Percentiles rank a stretch among this genome's conserved stretches.
These are phyloP conservation scores for Nephelium lappaceum DNA, from an alignment of 345 rosid genomes.

Conservation along the genomic window DNA sequence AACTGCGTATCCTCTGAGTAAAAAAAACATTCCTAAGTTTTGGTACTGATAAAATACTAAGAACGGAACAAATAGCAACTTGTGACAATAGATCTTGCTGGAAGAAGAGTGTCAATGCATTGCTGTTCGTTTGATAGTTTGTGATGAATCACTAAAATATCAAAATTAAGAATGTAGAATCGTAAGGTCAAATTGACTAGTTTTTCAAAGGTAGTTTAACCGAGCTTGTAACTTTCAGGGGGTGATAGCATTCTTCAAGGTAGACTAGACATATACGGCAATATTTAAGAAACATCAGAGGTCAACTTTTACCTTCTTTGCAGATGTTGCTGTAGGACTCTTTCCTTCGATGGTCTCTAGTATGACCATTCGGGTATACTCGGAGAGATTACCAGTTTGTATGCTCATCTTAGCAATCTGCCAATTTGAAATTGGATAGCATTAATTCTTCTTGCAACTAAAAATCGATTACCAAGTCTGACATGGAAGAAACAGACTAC, in stretches of 20 bases:
- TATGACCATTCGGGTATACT: slow-evolving; percentile 70
- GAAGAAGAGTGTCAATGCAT: slow-evolving; percentile 2
- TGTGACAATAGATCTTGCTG: neutral
- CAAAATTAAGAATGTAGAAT: neutral
- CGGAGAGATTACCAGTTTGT: slow-evolving; percentile 58
- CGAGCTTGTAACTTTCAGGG: neutral
- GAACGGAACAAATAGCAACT: neutral
- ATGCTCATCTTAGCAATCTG: slow-evolving; percentile 75
- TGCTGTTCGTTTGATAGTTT: neutral
- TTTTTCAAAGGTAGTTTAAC: neutral
- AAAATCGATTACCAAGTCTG: neutral
- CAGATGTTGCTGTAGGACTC: slow-evolving; percentile 37
- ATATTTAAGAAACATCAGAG: neutral
- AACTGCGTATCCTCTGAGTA: neutral
- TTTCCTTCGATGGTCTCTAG: slow-evolving; percentile 47
- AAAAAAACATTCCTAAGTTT: too few relatives aligned
- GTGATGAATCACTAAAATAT: neutral
- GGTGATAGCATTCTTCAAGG: neutral
- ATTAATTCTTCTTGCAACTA: neutral
- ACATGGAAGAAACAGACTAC: neutral
- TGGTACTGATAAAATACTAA: neutral
- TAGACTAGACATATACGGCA: neutral
- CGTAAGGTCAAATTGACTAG: neutral
- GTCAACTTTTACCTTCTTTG: slow-evolving; percentile 40
- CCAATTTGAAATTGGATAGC: slow-evolving; percentile 3